Percentiles rank a stretch among this genome's conserved stretches.
Conservation (phyloP, 1,139 yeast genomes). For the Pneumocystis jirovecii region DNA sequence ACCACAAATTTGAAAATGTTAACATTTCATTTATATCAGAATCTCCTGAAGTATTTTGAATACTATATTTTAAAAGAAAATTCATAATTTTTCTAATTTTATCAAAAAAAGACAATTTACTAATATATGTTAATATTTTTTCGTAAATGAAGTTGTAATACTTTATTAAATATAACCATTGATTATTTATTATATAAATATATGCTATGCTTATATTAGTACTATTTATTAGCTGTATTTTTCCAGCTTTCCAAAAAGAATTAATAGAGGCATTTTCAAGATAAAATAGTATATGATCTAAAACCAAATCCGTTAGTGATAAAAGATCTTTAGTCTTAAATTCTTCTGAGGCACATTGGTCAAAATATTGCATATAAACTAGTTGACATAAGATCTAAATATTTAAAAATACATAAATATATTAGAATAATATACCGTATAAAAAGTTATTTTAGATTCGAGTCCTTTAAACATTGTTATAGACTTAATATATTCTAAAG, state of each 20-base stretch:
- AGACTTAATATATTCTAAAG: neutral
- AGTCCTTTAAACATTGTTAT: neutral
- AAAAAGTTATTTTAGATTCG: neutral
- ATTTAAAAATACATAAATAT: neutral
- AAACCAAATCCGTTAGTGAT: neutral
- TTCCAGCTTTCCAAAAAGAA: neutral
- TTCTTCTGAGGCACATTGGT: neutral
- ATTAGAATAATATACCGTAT: neutral
- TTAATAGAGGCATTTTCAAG: neutral
- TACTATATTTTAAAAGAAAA: neutral
- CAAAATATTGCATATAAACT: neutral
- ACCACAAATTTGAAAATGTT: neutral
- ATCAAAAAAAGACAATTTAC: neutral
- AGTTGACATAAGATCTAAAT: neutral
- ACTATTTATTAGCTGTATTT: neutral
- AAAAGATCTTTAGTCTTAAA: neutral
- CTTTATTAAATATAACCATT: neutral
- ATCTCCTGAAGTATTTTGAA: neutral
- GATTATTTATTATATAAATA: neutral
- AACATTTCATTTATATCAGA: neutral
- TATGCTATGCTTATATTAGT: neutral
- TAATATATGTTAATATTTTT: neutral
- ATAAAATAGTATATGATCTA: neutral
- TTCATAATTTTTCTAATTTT: neutral
- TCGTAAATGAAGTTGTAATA: neutral